These are phyloP conservation scores for Mycena epipterygia DNA, from an alignment of 768 basidiomycete genomes.

Conservation along the genomic window DNA sequence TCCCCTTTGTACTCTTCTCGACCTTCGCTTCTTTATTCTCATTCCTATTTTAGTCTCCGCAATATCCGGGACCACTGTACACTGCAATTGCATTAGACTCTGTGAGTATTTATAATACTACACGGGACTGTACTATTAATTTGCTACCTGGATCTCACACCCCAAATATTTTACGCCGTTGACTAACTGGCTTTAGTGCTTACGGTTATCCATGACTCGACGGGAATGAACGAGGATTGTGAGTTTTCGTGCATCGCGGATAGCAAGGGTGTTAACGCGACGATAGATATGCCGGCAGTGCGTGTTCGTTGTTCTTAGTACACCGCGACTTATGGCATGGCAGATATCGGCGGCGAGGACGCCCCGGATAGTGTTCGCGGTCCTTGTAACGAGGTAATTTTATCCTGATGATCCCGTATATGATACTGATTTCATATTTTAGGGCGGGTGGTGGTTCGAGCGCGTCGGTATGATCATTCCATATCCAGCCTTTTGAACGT, in stretches of 20 bases:
- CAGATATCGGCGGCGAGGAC: slow-evolving; percentile 55
- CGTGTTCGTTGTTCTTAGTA: not conserved
- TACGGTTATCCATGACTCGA: slow-evolving; percentile 53
- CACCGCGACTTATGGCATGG: not conserved
- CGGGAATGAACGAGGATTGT: slow-evolving; percentile 55
- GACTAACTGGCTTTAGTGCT: slow-evolving; percentile 38
- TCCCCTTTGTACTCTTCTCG: too few species aligned
- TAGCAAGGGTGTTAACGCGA: not conserved
- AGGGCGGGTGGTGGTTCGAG: slow-evolving; percentile 68
- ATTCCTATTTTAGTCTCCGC: too few species aligned
- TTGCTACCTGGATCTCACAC: slow-evolving; percentile 48
- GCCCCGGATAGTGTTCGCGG: slow-evolving; percentile 71
- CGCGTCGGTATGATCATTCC: slow-evolving; percentile 55
- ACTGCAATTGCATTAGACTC: too few species aligned
- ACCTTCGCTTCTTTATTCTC: too few species aligned
- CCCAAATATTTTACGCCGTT: not conserved
- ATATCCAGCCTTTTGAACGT: not conserved
- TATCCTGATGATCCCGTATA: too few species aligned
- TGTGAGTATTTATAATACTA: too few species aligned
- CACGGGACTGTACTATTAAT: too few species aligned
- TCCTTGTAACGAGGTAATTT: too few species aligned
- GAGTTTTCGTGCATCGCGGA: too few species aligned
- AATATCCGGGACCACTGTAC: too few species aligned
- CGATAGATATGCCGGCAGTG: slow-evolving; percentile 53
- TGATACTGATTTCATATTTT: not conserved